Evolutionary conservation across 805 yeast genomes (phyloP).

Genomic region (Suhomyces sp.): DNA sequence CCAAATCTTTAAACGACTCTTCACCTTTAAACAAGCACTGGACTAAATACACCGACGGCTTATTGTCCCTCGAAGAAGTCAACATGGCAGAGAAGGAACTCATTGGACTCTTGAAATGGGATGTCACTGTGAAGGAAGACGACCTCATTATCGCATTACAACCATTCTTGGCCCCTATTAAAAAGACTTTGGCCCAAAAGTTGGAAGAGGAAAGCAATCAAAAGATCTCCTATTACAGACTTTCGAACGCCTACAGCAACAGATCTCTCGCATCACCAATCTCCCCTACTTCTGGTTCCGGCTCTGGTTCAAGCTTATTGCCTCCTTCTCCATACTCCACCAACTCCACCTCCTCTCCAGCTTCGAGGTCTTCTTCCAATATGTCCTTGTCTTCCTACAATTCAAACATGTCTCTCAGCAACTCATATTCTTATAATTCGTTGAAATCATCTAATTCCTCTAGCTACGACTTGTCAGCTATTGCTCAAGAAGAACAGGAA

Average conservation of each 20-base stretch:
- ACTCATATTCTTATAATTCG: conserved; percentile 15
- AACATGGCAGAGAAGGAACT: conserved; percentile 91
- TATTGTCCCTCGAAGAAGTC: conserved; percentile 72
- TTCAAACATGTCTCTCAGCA: conserved; percentile 17
- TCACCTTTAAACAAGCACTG: conserved; percentile 96
- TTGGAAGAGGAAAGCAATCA: conserved; percentile 25
- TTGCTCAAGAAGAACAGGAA: conserved; percentile 6
- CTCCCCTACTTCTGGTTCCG: conserved; percentile 11
- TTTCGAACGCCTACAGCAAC: conserved; percentile 20
- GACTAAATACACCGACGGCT: conserved; percentile 89
- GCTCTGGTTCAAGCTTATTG: conserved; percentile 12
- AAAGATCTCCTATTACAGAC: conserved; percentile 32
- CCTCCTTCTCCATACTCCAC: conserved; percentile 5
- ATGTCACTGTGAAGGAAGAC: conserved; percentile 63
- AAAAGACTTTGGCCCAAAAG: conserved; percentile 42
- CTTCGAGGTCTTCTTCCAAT: conserved; percentile 14
- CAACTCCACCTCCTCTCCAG: conserved; percentile 3
- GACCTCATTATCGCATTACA: conserved; percentile 71
- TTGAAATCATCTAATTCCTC: conserved; percentile 8
- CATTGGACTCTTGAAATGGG: conserved; percentile 82
- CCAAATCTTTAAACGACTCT: conserved; percentile 89
- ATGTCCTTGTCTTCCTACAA: conserved; percentile 15
- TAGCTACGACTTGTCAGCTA: conserved; percentile 8
- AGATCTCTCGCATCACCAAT: conserved; percentile 5
- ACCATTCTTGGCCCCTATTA: conserved; percentile 76